phyloP scores from a whole-genome alignment of 2,329 filamentous ascomycete species.

The Hypocrella siamensis region DNA sequence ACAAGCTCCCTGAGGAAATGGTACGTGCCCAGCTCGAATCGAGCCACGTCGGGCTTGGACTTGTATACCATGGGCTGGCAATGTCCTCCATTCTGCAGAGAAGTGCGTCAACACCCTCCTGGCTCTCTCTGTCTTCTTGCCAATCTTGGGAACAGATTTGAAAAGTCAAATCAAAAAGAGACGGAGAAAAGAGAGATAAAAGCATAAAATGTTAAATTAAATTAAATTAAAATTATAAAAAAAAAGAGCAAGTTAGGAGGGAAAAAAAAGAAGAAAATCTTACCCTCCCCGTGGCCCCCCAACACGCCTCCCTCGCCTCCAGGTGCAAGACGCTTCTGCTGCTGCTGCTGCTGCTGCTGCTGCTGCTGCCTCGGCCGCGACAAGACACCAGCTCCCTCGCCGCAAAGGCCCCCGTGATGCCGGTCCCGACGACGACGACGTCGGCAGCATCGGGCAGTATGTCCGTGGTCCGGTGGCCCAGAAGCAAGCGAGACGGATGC shows the following conservation, averaged over 20 bases:
- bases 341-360: no score
- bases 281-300: conserved; percentile 69
- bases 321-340: conserved; percentile 50
- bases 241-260: neutral
- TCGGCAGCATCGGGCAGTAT: conserved; percentile 48
- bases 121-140: no score
- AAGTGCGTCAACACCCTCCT: no score
- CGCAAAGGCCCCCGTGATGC: conserved; percentile 61
- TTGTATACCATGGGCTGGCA: conserved; percentile 59
- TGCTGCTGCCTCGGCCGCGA: no score
- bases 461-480: conserved; percentile 51
- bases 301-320: conserved; percentile 67
- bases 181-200: neutral
- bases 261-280: conserved; percentile 15
- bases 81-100: conserved; percentile 47
- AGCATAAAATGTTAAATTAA: no score
- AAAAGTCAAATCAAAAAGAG: no score
- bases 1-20: conserved; percentile 42
- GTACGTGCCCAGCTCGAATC: conserved; percentile 60
- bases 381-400: conserved; percentile 49
- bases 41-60: conserved; percentile 41
- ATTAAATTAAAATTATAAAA: no score
- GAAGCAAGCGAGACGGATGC: conserved; percentile 45
- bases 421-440: conserved; percentile 58
- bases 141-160: no score